These are phyloP conservation scores for Diaporthe australafricana DNA, from an alignment of 2,329 filamentous ascomycete genomes.

Conservation along the genomic window DNA sequence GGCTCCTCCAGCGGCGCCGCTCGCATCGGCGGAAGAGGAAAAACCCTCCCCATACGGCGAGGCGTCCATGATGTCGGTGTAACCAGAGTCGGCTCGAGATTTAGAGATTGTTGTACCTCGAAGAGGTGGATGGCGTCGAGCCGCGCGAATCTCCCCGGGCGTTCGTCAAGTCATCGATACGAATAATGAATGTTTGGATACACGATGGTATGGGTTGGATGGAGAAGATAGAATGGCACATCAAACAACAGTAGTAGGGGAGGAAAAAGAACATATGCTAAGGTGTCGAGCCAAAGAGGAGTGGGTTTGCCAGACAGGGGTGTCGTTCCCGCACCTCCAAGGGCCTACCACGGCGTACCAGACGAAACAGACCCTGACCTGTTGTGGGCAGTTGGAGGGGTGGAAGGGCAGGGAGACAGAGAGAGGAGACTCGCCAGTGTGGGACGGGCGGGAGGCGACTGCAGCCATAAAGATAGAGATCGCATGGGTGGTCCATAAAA, in stretches of 20 bases:
- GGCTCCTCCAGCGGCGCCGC: slow-evolving; percentile 34
- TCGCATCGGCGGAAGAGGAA: slow-evolving; percentile 23
- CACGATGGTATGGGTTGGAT: slow-evolving; percentile 30
- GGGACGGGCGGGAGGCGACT: slow-evolving; percentile 42
- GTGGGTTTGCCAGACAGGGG: slow-evolving; percentile 37
- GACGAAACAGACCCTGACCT: slow-evolving; percentile 59
- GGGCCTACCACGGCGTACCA: slow-evolving; percentile 52
- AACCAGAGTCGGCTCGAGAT: slow-evolving; percentile 29
- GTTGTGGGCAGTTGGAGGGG: slow-evolving; percentile 46
- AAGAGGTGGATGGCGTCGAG: slow-evolving; percentile 46
- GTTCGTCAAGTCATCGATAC: slow-evolving; percentile 32
- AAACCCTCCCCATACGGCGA: slow-evolving; percentile 10
- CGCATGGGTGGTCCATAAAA: slow-evolving; percentile 44
- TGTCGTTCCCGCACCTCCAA: slow-evolving; percentile 41
- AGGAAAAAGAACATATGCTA: slow-evolving; percentile 53
- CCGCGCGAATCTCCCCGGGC: slow-evolving; percentile 45
- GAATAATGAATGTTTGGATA: slow-evolving; percentile 27
- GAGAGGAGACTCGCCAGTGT: slow-evolving; percentile 41
- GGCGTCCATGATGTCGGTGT: slow-evolving; percentile 26
- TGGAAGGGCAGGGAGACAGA: slow-evolving; percentile 49
- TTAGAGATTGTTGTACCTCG: slow-evolving; percentile 39
- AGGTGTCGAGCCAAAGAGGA: slow-evolving; percentile 19
- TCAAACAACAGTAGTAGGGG: slow-evolving; percentile 41
- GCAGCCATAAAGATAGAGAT: slow-evolving; percentile 43
- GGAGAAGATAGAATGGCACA: slow-evolving; percentile 37